Base-by-base conservation (phyloP, 2,329 filamentous ascomycete species). In the Clonostachys sp. region DNA sequence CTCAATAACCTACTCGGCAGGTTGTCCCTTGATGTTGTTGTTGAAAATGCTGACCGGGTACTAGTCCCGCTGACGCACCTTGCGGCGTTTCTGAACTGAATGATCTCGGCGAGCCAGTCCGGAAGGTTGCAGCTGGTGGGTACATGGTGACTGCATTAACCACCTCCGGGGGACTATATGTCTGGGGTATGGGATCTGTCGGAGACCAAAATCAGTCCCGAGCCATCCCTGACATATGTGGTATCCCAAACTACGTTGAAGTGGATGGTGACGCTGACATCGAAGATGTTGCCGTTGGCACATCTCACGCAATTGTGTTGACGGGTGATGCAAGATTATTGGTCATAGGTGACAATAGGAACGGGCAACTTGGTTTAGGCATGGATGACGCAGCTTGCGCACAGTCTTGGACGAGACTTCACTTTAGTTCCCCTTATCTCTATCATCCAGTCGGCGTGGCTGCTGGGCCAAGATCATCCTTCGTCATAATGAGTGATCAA, bases 81-180 rank as follows among this genome's bases (percentile, higher is more conserved):
- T 33, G 34, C 5, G 49, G 65, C 0, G 68, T 86, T 5, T 55
- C 69, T 18, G 73, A 77, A 42, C 66, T 87, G 1, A 60, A 61
- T 6, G 72, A 76, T 47, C 65, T 86, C 65, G 48, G 74, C 63
- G 17, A 79, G 66, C 42, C 71, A 12, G 72, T 87, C 44, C 65
- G 56, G 33, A 80, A 77, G 54, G 64, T 87, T 24, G 71, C 68
- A 5, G 75, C 75, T 4, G 75, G 75, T 3, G 82, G 83, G 1
- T 84, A 83, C 56, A 63, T 75, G 4, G 63, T 77, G 3, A 80
- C 77, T 4, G 82, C 81, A 0, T 54, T 87, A 41, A 85, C 81
- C 0, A 64, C 71, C 12, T 78, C 76, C 3, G 69, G 75, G 34
- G 77, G 81, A 48, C 60, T 85, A 3, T 87, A 87, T 56, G 58